Evolutionary conservation across 2,329 filamentous ascomycete genomes (phyloP).

Genomic region (Talaromyces sp.): DNA sequence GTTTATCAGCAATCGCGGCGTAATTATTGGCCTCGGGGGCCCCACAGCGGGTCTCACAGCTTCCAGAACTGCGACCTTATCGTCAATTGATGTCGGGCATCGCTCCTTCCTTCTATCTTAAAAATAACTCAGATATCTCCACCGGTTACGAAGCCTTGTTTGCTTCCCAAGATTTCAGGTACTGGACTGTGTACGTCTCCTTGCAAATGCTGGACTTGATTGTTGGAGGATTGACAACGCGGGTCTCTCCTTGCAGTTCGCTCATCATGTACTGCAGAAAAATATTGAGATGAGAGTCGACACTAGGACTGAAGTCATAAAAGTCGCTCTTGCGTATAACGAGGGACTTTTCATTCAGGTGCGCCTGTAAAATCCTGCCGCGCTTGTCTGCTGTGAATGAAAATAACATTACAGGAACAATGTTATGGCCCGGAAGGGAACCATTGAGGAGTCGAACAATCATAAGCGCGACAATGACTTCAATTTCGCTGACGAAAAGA

Average conservation of each 20-base stretch:
- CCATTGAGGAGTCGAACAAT: background rate
- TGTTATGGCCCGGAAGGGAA: background rate
- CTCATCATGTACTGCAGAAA: slow-evolving; percentile 1
- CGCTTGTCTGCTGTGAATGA: background rate
- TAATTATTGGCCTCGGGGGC: background rate
- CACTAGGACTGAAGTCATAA: background rate
- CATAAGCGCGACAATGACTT: background rate
- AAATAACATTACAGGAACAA: slow-evolving; percentile 1
- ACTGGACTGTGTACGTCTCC: background rate
- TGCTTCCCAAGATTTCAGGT: background rate
- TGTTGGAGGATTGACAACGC: background rate
- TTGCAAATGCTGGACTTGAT: background rate
- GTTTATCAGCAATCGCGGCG: background rate
- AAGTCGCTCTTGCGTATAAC: background rate
- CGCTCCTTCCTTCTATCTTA: background rate
- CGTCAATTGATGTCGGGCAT: too few relatives aligned
- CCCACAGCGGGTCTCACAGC: background rate
- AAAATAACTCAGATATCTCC: too few relatives aligned
- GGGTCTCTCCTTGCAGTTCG: background rate
- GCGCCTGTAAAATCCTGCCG: background rate
- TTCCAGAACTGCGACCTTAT: background rate
- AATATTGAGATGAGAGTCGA: background rate
- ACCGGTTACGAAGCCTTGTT: too few relatives aligned
- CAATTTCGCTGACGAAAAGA: slow-evolving; percentile 2
- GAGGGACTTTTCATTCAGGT: background rate